Evolutionary conservation across 352 stramenopile species (phyloP), one percentile per base, ranked within the genome.

Genomic region (Globisporangium emineosum): DNA sequence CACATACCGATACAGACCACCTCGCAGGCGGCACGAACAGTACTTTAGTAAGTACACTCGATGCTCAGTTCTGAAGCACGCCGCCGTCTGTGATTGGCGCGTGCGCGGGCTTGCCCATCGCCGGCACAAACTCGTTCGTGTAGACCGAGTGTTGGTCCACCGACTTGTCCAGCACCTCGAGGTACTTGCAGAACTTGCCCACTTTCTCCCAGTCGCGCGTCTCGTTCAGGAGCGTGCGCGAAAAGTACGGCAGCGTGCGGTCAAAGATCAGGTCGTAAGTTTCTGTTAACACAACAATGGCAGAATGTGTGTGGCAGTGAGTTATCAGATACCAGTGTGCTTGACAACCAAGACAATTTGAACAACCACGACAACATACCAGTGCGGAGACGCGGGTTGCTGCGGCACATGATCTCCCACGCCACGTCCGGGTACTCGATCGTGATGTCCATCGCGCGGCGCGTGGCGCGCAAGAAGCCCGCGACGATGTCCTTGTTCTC

Each of bases 141-240:
- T 77, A 82, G n/a, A 82, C 75, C 58, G 75, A 77, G 72, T 82
- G 70, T 66, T 82, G 75, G 72, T 82, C 70, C 19, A 82, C 70
- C 7, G 60, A 60, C 37, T 64, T 67, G 62, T 82, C 75, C 45
- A 82, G 66, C 47, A 82, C 75, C 37, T 82, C 70, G 17, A 82
- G 61, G 67, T 82, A 82, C 70, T 82, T 82, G 67, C 75, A 82
- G 59, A 82, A 82, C 52, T 73, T 76, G 70, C 75, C 75, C 15
- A 82, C 75, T 57, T 82, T 82, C 59, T 79, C 72, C 75, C 75
- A 82, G 67, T 82, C 75, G n/a, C 75, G 75, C 58, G 70, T 72
- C 42, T 76, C 75, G 58, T 82, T 82, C 50, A 82, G 43, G 4
- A 82, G 72, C 65, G 75, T 79, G 64, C 75, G 75, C 30, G 75